These are phyloP conservation scores for Pichia gijzeniarum DNA, from an alignment of 805 yeast species.

Conservation along the genomic window DNA sequence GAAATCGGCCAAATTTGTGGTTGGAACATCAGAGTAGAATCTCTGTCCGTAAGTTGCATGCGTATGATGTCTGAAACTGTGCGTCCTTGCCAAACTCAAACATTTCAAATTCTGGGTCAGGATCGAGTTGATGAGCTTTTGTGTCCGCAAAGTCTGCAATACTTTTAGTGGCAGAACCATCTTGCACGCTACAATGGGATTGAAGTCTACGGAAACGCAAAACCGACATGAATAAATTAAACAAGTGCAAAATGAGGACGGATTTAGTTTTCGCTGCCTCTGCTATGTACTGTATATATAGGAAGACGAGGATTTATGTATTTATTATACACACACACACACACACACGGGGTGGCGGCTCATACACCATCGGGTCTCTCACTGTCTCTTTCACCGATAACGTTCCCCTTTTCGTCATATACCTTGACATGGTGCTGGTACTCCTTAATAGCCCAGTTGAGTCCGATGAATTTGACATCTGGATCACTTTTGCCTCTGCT, in stretches of 20 bases:
- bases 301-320: no score
- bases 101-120: background rate
- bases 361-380: constrained; percentile 14
- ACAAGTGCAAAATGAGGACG: no score
- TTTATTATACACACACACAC: no score
- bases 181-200: background rate
- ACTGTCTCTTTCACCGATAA: constrained; percentile 15
- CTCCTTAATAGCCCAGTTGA: constrained; percentile 77
- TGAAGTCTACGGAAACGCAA: no score
- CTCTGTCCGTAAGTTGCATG: background rate
- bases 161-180: background rate
- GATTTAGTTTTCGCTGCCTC: no score
- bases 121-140: background rate
- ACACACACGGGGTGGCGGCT: no score
- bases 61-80: background rate
- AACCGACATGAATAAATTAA: no score
- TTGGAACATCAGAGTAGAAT: constrained; percentile 4
- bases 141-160: background rate
- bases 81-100: no score
- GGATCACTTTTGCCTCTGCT: constrained; percentile 65
- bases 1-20: constrained; percentile 15
- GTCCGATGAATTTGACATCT: constrained; percentile 64
- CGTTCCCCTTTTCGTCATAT: constrained; percentile 30
- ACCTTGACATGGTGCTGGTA: constrained; percentile 41
- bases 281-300: no score